Evolutionary conservation across 1,284 basidiomycete genomes (phyloP).

Genomic region (Cerioporus squamosus): DNA sequence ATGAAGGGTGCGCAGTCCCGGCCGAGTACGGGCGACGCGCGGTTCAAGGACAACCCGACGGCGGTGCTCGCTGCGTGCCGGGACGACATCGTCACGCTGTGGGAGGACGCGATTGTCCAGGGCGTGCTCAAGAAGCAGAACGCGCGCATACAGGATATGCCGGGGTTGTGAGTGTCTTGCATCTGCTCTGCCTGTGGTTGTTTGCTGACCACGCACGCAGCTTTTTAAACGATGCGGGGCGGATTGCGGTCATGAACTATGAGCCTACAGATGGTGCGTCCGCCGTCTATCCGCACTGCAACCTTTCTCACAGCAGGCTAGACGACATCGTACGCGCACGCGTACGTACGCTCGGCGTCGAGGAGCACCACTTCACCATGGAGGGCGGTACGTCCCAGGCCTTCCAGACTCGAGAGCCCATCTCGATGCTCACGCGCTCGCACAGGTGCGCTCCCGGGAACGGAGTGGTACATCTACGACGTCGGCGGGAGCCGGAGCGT

Average conservation of each 20-base stretch:
- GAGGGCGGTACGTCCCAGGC: slow-evolving; percentile 45
- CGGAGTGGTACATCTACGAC: slow-evolving; percentile 70
- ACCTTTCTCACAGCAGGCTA: slow-evolving; percentile 6
- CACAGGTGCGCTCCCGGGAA: slow-evolving; percentile 35
- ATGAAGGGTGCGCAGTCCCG: slow-evolving; percentile 16
- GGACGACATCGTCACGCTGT: slow-evolving; percentile 54
- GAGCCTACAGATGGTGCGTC: slow-evolving; percentile 51
- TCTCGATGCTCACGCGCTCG: no score
- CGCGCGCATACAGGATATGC: slow-evolving; percentile 56
- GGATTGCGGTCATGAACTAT: slow-evolving; percentile 57
- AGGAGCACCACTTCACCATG: slow-evolving; percentile 65
- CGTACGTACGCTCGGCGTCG: slow-evolving; percentile 63
- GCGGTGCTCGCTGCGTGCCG: slow-evolving; percentile 32
- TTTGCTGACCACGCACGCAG: slow-evolving; percentile 31
- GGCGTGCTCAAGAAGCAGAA: slow-evolving; percentile 49
- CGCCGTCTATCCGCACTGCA: not conserved
- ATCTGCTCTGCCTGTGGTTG: not conserved
- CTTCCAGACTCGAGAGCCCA: not conserved
- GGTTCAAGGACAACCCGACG: slow-evolving; percentile 29
- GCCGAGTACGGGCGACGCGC: slow-evolving; percentile 23
- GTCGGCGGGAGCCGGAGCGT: slow-evolving; percentile 63
- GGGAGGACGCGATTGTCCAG: slow-evolving; percentile 56
- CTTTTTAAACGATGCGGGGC: slow-evolving; percentile 63
- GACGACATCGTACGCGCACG: slow-evolving; percentile 68
- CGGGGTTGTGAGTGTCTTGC: slow-evolving; percentile 57